Percentiles rank a stretch among this genome's conserved stretches.
phyloP scores from a whole-genome alignment of 345 rosid species.

The Eucalyptus tenuipes region DNA sequence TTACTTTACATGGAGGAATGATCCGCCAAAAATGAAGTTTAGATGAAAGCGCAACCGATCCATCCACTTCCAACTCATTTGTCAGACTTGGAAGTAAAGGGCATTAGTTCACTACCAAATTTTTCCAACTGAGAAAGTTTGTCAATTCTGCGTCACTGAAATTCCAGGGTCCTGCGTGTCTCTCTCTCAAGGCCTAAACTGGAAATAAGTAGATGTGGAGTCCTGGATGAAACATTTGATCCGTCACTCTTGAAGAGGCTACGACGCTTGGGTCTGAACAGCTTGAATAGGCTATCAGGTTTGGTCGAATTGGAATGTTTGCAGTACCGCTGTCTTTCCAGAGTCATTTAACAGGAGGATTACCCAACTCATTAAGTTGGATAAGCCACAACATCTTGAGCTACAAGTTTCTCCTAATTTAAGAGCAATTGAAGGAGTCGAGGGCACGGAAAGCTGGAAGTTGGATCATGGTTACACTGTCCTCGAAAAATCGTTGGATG shows the following conservation, averaged over 20 bases:
- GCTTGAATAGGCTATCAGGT: not conserved
- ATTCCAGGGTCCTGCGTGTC: not conserved
- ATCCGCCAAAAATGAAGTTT: not conserved
- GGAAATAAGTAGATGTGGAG: not conserved
- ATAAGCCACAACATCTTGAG: not conserved
- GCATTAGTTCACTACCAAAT: not conserved
- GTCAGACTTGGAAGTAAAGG: not conserved
- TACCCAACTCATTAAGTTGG: not conserved
- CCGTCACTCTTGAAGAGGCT: not conserved
- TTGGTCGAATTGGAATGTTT: not conserved
- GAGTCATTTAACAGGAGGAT: not conserved
- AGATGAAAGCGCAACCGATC: not conserved
- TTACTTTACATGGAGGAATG: not conserved
- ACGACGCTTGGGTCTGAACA: not conserved
- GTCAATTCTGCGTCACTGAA: not conserved
- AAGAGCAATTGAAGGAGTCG: not conserved
- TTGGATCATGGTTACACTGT: not conserved
- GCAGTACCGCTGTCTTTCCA: not conserved
- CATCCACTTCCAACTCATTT: not conserved
- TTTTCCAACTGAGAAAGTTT: not conserved
- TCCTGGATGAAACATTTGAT: not conserved
- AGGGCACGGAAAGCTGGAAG: not conserved
- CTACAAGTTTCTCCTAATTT: not conserved
- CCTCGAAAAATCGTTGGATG: not conserved
- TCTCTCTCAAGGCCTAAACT: not conserved